Conservation (phyloP, 805 yeast genomes). For the Saturnispora hagleri region DNA sequence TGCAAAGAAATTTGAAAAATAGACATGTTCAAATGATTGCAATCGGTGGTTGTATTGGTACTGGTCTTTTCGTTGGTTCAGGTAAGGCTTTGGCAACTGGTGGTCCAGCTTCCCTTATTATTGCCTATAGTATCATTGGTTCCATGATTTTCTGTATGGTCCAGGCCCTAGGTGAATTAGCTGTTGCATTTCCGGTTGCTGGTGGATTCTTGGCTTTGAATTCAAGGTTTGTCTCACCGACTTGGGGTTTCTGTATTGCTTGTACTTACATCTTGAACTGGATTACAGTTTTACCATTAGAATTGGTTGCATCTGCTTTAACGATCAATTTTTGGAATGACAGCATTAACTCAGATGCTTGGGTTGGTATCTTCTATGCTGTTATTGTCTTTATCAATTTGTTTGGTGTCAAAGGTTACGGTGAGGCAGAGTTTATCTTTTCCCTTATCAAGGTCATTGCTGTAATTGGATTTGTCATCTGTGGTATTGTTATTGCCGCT, state of each 20-base stretch:
- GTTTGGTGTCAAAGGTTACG: constrained; percentile 54
- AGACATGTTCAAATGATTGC: constrained; percentile 74
- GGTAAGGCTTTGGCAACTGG: constrained; percentile 49
- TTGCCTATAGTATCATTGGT: constrained; percentile 48
- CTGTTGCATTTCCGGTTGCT: constrained; percentile 48
- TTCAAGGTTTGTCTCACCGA: constrained; percentile 45
- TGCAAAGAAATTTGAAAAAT: constrained; percentile 40
- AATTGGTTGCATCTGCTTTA: constrained; percentile 44
- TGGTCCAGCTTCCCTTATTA: constrained; percentile 61
- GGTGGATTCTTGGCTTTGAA: constrained; percentile 51
- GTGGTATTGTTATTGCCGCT: constrained; percentile 41
- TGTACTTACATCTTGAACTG: constrained; percentile 46
- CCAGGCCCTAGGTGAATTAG: constrained; percentile 54
- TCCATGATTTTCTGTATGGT: constrained; percentile 49
- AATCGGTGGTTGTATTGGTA: constrained; percentile 72
- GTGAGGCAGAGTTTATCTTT: constrained; percentile 54
- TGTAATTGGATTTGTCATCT: constrained; percentile 45
- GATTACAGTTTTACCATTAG: constrained; percentile 42
- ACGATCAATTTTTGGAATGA: constrained; percentile 39
- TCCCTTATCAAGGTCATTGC: constrained; percentile 45
- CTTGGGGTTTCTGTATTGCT: constrained; percentile 51
- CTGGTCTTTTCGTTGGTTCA: constrained; percentile 69
- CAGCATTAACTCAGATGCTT: constrained; percentile 39
- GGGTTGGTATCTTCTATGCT: constrained; percentile 43
- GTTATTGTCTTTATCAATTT: constrained; percentile 41